phyloP scores from a whole-genome alignment of 2,329 filamentous ascomycete genomes.

The Ascochyta lentis region DNA sequence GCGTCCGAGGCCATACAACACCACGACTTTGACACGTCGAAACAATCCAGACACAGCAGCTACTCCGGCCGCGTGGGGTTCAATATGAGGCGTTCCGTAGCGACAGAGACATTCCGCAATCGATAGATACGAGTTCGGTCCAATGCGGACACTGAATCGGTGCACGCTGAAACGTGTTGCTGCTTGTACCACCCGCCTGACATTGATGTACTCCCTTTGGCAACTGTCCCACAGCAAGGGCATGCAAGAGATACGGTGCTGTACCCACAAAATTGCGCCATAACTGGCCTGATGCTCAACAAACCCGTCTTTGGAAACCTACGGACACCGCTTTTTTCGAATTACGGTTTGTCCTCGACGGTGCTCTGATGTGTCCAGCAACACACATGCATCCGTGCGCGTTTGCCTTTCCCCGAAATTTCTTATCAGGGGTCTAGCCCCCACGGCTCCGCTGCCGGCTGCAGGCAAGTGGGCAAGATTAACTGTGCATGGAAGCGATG shows the following conservation, averaged over 20 bases:
- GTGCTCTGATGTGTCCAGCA: not conserved
- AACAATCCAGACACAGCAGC: not conserved
- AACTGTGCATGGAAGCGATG: slow-evolving; percentile 22
- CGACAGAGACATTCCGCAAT: not conserved
- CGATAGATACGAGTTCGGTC: not conserved
- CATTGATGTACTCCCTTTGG: slow-evolving; percentile 9
- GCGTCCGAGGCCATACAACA: slow-evolving; percentile 3
- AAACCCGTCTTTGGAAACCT: slow-evolving; percentile 8
- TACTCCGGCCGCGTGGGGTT: slow-evolving; percentile 5
- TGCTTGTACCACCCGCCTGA: slow-evolving; percentile 12
- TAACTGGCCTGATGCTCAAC: not conserved
- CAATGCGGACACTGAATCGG: slow-evolving; percentile 1
- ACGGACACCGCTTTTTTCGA: slow-evolving; percentile 12
- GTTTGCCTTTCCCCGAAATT: slow-evolving; percentile 11
- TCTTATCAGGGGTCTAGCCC: slow-evolving; percentile 20
- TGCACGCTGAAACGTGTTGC: slow-evolving; percentile 9
- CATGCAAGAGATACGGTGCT: not conserved
- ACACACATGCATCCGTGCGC: slow-evolving; percentile 2
- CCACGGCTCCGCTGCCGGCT: slow-evolving; percentile 19
- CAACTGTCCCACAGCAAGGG: slow-evolving; percentile 9
- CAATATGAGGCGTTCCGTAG: slow-evolving; percentile 1
- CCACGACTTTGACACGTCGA: slow-evolving; percentile 2
- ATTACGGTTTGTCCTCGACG: slow-evolving; percentile 1
- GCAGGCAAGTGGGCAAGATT: slow-evolving; percentile 18
- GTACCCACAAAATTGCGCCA: slow-evolving; percentile 4